A percentile compares a stretch with the other conserved stretches of the same genome.
Conservation (phyloP, 306 rosid species). For the Cucurbita ficifolia region DNA sequence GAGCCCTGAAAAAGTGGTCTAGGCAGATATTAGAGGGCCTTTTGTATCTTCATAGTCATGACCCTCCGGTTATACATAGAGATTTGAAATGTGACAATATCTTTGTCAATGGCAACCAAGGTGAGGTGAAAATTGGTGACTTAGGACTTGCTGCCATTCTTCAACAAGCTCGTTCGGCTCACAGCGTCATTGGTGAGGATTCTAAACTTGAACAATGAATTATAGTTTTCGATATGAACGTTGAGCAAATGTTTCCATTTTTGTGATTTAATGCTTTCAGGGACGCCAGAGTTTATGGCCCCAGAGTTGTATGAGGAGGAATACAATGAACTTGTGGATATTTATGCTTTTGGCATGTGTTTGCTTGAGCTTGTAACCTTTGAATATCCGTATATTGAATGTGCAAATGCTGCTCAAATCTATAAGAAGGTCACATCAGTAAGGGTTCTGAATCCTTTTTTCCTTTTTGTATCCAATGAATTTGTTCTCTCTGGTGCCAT, state of each 20-base stretch:
- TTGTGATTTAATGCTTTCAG: constrained; percentile 20
- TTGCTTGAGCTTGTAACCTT: constrained; percentile 83
- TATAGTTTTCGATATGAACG: not conserved
- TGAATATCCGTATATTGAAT: constrained; percentile 86
- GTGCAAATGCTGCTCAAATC: constrained; percentile 96
- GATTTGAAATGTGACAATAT: constrained; percentile 97
- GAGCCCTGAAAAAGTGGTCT: constrained; percentile 98
- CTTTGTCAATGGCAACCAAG: constrained; percentile 95
- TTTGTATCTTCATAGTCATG: constrained; percentile 77
- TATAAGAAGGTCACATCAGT: constrained; percentile 97
- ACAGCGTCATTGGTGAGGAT: constrained; percentile 81
- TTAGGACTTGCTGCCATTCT: constrained; percentile 92
- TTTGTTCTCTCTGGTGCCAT: too few species aligned
- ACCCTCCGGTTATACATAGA: constrained; percentile 89
- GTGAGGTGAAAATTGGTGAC: constrained; percentile 98
- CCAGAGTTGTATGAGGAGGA: constrained; percentile 97
- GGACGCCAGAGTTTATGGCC: constrained; percentile 99
- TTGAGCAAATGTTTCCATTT: constrained; percentile 1
- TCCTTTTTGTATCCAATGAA: constrained; percentile 7
- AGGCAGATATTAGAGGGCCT: constrained; percentile 97
- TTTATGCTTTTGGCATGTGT: constrained; percentile 98
- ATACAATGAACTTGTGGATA: constrained; percentile 90
- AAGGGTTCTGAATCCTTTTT: constrained; percentile 19
- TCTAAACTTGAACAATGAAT: not conserved
- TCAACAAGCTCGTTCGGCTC: constrained; percentile 78